Evolutionary conservation across 129 eudicot genomes (phyloP).

Genomic region (Pseudognaphalium luteoalbum): DNA sequence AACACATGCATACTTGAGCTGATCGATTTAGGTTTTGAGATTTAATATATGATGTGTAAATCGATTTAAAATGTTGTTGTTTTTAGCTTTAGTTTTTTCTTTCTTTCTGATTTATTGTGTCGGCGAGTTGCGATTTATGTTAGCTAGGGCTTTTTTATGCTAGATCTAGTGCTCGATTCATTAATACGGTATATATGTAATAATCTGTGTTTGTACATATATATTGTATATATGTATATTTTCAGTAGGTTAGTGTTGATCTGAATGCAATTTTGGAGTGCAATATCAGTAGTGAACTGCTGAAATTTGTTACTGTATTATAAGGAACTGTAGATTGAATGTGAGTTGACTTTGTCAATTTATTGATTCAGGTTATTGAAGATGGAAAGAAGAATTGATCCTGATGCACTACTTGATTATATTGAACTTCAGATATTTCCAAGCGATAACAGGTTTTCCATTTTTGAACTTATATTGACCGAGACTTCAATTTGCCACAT

Average conservation of each 20-base stretch:
- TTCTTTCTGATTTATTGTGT: background rate
- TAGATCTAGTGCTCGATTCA: conserved; percentile 43
- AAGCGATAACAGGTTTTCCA: conserved; percentile 64
- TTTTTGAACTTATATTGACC: background rate
- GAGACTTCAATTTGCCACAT: background rate
- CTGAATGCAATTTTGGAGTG: conserved; percentile 23
- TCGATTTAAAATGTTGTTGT: conserved; percentile 19
- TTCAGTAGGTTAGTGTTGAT: conserved; percentile 5
- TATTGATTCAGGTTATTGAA: conserved; percentile 34
- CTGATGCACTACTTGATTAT: conserved; percentile 66
- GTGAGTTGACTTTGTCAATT: background rate
- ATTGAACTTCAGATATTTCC: conserved; percentile 72
- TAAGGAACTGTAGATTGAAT: conserved; percentile 6
- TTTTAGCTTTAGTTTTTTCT: background rate
- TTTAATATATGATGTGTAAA: conserved; percentile 6
- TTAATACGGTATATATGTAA: background rate
- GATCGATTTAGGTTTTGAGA: background rate
- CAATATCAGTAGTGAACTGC: background rate
- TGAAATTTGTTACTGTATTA: background rate
- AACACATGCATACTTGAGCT: conserved; percentile 22
- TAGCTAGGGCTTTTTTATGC: conserved; percentile 17
- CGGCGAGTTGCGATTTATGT: conserved; percentile 16
- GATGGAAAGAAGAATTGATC: conserved; percentile 74
- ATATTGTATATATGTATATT: background rate
- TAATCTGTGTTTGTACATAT: background rate